Base-by-base conservation (phyloP, 192 early-diverging fungal species). In the Coemansia sp. region DNA sequence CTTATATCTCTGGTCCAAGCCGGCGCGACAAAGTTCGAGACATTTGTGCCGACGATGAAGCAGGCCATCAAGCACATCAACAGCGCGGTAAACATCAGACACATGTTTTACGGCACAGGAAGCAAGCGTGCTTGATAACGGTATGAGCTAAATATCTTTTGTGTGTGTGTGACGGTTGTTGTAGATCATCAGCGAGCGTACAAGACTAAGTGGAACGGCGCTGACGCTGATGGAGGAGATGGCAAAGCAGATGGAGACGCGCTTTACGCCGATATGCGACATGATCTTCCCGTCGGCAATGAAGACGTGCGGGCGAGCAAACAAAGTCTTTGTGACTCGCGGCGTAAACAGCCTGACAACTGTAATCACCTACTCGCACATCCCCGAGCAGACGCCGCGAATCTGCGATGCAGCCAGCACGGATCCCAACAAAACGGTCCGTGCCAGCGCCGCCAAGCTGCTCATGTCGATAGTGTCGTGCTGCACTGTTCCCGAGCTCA, bases 171-270 rank as follows among this genome's bases (percentile, higher is more conserved):
- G n/a, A n/a, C n/a, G n/a, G n/a, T n/a, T n/a, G n/a, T 12, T 10
- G 67, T 83, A 94, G 93, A 67, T 92, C 29, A 40, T 79, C 27
- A 90, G 88, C 22, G 93, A 95, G 42, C 79, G 93, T 49, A 91
- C 91, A n/a, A 75, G 89, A 2, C 81, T 95, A 5, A 89, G 90
- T 14, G 87, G 88, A 39, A 82, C 91, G n/a, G 91, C 86, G 20
- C 76, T 86, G 49, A 77, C 76, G 53, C 75, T 93, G 25, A 66
- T 91, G 20, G 88, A 91, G 65, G 83, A 84, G 39, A 62, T 94
- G 49, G 79, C 89, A n/a, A 79, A 78, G 40, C 49, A 69, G 17
- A 83, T 91, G 70, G 84, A 87, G 41, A 82, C 83, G 32, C 84
- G 87, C 25, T 91, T 92, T 71, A 84, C 88, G 37, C 58, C 73